These are phyloP conservation scores for Physaria fendleri DNA, from an alignment of 345 rosid genomes.

Conservation along the genomic window DNA sequence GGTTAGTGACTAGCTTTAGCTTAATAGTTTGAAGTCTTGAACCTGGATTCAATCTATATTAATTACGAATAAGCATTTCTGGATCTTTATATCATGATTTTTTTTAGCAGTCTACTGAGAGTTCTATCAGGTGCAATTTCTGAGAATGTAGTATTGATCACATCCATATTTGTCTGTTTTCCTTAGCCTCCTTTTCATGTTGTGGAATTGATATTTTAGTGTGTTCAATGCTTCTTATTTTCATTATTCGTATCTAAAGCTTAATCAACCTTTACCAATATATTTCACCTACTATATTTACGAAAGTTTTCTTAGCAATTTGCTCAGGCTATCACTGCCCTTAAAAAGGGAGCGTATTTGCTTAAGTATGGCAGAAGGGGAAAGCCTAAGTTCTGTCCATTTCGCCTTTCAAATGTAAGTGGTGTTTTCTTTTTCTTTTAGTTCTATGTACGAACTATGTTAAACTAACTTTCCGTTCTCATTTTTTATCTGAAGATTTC, in stretches of 20 bases:
- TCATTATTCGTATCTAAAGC: not conserved
- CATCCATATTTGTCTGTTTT: not conserved
- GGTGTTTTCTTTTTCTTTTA: not conserved
- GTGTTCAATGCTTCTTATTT: not conserved
- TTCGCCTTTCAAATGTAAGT: conserved; percentile 95
- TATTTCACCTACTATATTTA: not conserved
- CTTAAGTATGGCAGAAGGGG: conserved; percentile 98
- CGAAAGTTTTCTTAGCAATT: conserved; percentile 19
- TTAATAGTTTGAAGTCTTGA: not conserved
- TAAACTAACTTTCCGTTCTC: not conserved
- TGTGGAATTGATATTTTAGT: conserved; percentile 1
- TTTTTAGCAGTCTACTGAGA: not conserved
- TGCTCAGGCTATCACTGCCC: conserved; percentile 86
- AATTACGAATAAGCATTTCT: not conserved
- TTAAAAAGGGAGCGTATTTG: conserved; percentile 90
- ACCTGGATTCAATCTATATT: not conserved
- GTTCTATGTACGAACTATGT: not conserved
- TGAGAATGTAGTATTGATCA: not conserved
- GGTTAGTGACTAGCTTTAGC: not conserved
- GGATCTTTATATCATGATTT: not conserved
- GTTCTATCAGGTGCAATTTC: not conserved
- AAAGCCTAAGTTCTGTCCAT: conserved; percentile 96
- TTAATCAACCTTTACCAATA: not conserved
- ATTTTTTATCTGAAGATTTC: not conserved
- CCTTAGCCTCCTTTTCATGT: not conserved